Conservation (phyloP, 441 rosid species). For the Caryocar brasiliense region DNA sequence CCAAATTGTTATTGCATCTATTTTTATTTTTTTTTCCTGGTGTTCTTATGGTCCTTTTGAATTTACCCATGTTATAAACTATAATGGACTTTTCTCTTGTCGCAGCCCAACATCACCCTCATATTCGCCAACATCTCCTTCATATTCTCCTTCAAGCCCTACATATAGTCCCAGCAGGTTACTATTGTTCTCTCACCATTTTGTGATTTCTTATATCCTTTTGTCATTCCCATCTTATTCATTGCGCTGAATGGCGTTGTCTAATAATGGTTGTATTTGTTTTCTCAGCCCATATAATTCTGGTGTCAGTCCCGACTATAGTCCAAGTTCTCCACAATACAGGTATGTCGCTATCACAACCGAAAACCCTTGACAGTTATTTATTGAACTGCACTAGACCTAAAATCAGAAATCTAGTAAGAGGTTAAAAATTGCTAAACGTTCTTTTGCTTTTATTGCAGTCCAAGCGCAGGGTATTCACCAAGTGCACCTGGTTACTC, state of each 20-base stretch:
- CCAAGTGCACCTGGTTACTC: constrained; percentile 92
- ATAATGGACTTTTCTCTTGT: constrained; percentile 6
- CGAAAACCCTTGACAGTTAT: no score
- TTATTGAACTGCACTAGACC: no score
- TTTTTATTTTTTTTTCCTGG: not conserved
- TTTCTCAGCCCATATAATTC: constrained; percentile 69
- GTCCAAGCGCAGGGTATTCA: constrained; percentile 90
- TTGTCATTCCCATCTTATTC: not conserved
- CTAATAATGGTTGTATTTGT: not conserved
- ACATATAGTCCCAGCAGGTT: constrained; percentile 96
- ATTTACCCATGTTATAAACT: not conserved
- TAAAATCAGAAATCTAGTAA: no score
- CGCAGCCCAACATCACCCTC: constrained; percentile 91
- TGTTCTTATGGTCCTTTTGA: not conserved
- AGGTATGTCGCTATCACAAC: constrained; percentile 48
- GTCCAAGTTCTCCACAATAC: constrained; percentile 74
- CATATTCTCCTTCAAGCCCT: constrained; percentile 91
- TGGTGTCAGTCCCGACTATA: constrained; percentile 78
- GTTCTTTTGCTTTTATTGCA: constrained; percentile 11
- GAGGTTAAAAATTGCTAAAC: no score
- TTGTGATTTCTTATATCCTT: not conserved
- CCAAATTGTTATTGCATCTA: not conserved
- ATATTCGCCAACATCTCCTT: constrained; percentile 90
- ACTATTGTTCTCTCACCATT: not conserved
- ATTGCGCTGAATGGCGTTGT: not conserved